Conservation (phyloP, 805 yeast species). For the Wickerhamomyces bovis region DNA sequence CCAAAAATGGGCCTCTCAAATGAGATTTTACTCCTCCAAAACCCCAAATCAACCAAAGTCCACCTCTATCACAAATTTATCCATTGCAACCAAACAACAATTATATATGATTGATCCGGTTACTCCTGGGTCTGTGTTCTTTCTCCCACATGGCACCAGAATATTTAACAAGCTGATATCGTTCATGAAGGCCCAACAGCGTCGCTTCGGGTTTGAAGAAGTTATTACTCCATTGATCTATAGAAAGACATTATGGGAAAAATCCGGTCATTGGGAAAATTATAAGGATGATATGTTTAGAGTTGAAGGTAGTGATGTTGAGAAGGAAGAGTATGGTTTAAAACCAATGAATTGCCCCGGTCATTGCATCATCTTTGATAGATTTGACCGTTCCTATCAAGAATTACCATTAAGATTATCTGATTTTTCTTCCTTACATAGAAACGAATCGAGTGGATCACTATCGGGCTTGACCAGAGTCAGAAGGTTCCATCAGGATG, state of each 20-base stretch:
- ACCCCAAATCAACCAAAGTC: conserved; percentile 4
- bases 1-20: not conserved
- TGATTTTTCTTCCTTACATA: conserved; percentile 87
- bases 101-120: conserved; percentile 72
- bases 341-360: conserved; percentile 98
- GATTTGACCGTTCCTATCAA: conserved; percentile 72
- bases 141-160: conserved; percentile 88
- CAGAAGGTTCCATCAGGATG: conserved; percentile 95
- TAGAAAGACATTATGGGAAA: conserved; percentile 79
- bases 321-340: conserved; percentile 58
- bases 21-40: conserved; percentile 6
- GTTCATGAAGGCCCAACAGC: conserved; percentile 84
- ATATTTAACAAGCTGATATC: conserved; percentile 71
- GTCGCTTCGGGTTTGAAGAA: conserved; percentile 79
- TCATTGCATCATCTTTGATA: conserved; percentile 77
- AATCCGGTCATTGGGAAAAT: conserved; percentile 94
- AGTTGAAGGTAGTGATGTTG: conserved; percentile 52
- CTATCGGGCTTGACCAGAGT: conserved; percentile 89
- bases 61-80: conserved; percentile 17
- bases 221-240: conserved; percentile 90
- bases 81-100: conserved; percentile 46
- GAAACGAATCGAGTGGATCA: conserved; percentile 95
- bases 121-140: conserved; percentile 90
- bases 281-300: conserved; percentile 92
- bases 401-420: conserved; percentile 83